Evolutionary conservation across 2,329 filamentous ascomycete species (phyloP), one percentile per base, ranked within the genome.

Genomic region (Cladosporium oxysporum): DNA sequence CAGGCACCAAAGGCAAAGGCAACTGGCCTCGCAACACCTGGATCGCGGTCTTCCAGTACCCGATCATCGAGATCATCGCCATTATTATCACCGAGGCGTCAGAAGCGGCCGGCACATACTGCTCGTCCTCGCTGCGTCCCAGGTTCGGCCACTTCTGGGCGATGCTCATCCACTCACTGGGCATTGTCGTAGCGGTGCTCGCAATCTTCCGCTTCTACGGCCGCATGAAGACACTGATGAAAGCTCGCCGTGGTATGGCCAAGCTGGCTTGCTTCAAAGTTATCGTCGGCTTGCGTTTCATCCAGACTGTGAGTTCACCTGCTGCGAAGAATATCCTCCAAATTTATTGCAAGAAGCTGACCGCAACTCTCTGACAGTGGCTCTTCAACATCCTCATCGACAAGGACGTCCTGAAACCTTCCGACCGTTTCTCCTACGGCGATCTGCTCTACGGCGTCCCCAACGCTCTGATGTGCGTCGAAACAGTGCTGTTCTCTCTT

Each of bases 211-310:
- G 64, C 2, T 74, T 74, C 67, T 71, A 72, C 52, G 55, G 67
- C n/a, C 63, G 64, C 37, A 71, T 69, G 67, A 75, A 70, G 62
- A 52, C 52, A 4, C 50, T 66, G 31, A 68, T 71, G 64, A 70
- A 69, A 50, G 67, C 69, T 18, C 68, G 67, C 8, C 65, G 69
- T 33, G 68, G 68, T 8, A 28, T 73, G 6, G 65, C 69, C 18
- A 76, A 75, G 66, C 68, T 75, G 1, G 53, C 69, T 23, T 69
- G 69, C 55, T 76, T 75, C 69, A 76, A 76, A 62, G 58, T 71
- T 16, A 73, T 76, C 31, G 72, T 76, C 35, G 68, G 70, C 62
- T 47, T 75, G 53, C 68, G 72, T 18, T 72, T 75, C 59, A 50
- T 71, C 26, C 70, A 75, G 47, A 65, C 62, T 33, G 58, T 61